Evolutionary conservation across 306 rosid species (phyloP).

Genomic region (Clitoria ternatea): DNA sequence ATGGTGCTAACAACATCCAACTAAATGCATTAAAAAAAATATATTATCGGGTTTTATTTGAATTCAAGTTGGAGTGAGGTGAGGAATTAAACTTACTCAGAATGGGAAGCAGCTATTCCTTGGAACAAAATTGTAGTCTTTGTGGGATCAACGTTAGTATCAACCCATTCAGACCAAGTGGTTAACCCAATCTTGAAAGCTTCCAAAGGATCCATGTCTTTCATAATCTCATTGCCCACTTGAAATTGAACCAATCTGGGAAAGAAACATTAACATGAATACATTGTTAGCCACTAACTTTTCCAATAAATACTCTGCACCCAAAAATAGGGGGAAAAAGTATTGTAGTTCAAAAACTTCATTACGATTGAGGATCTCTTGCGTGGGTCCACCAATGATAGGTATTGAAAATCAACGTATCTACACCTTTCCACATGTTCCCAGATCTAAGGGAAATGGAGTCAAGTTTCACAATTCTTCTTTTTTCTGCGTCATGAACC

Average conservation of each 20-base stretch:
- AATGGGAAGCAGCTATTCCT: conserved; percentile 68
- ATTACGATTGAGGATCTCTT: conserved; percentile 37
- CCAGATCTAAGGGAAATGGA: conserved; percentile 48
- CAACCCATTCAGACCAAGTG: conserved; percentile 70
- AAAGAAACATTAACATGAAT: conserved; percentile 11
- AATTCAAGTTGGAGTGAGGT: background rate
- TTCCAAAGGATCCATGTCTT: conserved; percentile 61
- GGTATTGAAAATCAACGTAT: conserved; percentile 67
- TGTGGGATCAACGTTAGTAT: conserved; percentile 59
- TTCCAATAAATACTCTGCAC: background rate
- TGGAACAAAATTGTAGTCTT: conserved; percentile 60
- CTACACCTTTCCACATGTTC: conserved; percentile 48
- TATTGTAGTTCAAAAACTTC: background rate
- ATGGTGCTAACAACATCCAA: background rate
- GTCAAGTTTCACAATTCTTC: conserved; percentile 57
- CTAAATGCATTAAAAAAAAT: background rate
- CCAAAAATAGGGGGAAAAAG: background rate
- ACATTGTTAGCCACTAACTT: background rate
- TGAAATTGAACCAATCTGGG: conserved; percentile 57
- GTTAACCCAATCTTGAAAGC: conserved; percentile 62
- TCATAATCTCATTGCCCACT: conserved; percentile 39
- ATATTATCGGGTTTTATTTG: background rate
- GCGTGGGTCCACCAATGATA: conserved; percentile 77
- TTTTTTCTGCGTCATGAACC: conserved; percentile 30
- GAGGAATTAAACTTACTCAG: conserved; percentile 35